Percentiles rank a stretch among this genome's conserved stretches.
Conservation (phyloP, 805 yeast genomes). For the Pichia scutulata region DNA sequence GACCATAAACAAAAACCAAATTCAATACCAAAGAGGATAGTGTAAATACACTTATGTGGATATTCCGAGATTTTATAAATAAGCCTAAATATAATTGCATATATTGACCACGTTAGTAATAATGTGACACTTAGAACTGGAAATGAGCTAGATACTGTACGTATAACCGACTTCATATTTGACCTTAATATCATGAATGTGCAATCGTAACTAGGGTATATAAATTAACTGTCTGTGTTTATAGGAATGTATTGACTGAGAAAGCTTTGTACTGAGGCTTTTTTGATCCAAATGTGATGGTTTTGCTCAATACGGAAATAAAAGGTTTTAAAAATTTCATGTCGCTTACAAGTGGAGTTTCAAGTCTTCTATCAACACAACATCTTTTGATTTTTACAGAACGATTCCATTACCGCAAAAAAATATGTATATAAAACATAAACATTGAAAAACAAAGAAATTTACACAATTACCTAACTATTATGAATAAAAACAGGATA, state of each 20-base stretch:
- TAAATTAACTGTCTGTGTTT: too few species aligned
- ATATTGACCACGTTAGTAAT: conserved; percentile 42
- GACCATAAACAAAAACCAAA: neutral
- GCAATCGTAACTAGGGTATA: too few species aligned
- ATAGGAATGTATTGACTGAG: too few species aligned
- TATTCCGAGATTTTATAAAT: conserved; percentile 15
- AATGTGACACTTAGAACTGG: conserved; percentile 13
- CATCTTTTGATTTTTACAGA: too few species aligned
- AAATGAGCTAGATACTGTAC: neutral
- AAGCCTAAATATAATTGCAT: conserved; percentile 29
- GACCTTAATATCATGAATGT: neutral
- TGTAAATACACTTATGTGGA: neutral
- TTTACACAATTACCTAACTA: neutral
- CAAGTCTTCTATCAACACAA: too few species aligned
- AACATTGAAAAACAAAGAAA: too few species aligned
- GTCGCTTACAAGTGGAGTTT: neutral
- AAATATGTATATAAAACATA: too few species aligned
- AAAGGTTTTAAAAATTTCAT: neutral
- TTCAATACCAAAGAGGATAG: neutral
- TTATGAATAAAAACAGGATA: neutral
- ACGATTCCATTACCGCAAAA: too few species aligned
- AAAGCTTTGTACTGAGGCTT: neutral
- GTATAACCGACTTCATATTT: neutral
- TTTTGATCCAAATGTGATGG: neutral
- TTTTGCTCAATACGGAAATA: neutral